Percentiles rank a stretch among this genome's conserved stretches.
Evolutionary conservation across 345 rosid genomes (phyloP).

Genomic region (Theobroma cacao): DNA sequence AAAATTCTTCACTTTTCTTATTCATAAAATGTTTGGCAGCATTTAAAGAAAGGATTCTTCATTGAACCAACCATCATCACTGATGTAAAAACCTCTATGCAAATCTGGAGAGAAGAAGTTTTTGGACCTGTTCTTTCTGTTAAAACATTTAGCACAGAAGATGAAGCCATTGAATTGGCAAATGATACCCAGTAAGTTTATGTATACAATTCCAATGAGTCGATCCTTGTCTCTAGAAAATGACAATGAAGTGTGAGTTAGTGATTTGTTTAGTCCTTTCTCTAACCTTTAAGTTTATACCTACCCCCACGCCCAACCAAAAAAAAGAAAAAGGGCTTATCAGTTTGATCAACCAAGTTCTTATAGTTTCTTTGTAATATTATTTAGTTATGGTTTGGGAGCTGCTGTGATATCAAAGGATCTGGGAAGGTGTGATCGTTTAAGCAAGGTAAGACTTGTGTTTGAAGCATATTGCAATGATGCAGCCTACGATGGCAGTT

Average conservation of each 20-base stretch:
- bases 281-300: not conserved
- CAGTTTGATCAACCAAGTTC: not conserved
- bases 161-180: slow-evolving; percentile 92
- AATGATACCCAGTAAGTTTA: slow-evolving; percentile 83
- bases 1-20: slow-evolving; percentile 12
- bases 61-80: slow-evolving; percentile 77
- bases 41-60: slow-evolving; percentile 76
- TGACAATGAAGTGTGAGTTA: not conserved
- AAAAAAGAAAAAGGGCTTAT: not conserved
- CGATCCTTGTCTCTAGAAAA: not conserved
- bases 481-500: not conserved
- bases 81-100: slow-evolving; percentile 78
- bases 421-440: slow-evolving; percentile 88
- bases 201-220: not conserved
- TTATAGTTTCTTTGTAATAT: not conserved
- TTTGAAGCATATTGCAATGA: not conserved
- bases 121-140: slow-evolving; percentile 94
- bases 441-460: slow-evolving; percentile 61
- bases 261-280: not conserved
- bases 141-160: slow-evolving; percentile 85
- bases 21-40: slow-evolving; percentile 42
- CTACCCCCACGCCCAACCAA: not conserved
- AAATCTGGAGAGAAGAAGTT: slow-evolving; percentile 99
- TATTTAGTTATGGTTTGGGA: slow-evolving; percentile 71
- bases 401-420: slow-evolving; percentile 90